These are phyloP conservation scores for Monosporozyma solicola DNA, from an alignment of 805 yeast genomes.

Conservation along the genomic window DNA sequence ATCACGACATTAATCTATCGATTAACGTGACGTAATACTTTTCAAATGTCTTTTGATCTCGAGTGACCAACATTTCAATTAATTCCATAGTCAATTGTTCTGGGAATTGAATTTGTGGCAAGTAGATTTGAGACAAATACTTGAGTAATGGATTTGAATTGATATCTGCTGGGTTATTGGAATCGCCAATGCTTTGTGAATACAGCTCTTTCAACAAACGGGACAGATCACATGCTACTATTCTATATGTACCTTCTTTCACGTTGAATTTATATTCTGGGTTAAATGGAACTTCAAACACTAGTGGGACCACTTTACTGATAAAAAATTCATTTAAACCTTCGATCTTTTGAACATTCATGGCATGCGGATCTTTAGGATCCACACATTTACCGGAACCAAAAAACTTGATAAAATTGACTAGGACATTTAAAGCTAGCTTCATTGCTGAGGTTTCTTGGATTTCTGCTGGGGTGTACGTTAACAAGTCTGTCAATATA, in stretches of 20 bases:
- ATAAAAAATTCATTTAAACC: constrained; percentile 66
- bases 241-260: constrained; percentile 71
- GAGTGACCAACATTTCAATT: constrained; percentile 45
- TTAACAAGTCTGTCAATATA: constrained; percentile 54
- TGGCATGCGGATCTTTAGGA: constrained; percentile 44
- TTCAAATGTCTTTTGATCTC: constrained; percentile 56
- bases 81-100: constrained; percentile 51
- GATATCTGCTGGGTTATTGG: constrained; percentile 13
- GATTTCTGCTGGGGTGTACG: constrained; percentile 48
- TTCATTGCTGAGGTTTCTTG: constrained; percentile 60
- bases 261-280: constrained; percentile 49
- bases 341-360: constrained; percentile 41
- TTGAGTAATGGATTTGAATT: constrained; percentile 27
- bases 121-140: constrained; percentile 44
- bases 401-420: constrained; percentile 51
- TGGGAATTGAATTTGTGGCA: constrained; percentile 51
- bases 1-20: constrained; percentile 11
- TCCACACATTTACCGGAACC: constrained; percentile 65
- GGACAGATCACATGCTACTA: constrained; percentile 67
- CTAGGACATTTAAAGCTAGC: constrained; percentile 58
- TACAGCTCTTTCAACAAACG: constrained; percentile 57
- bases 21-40: constrained; percentile 52
- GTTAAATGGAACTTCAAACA: constrained; percentile 75
- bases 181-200: constrained; percentile 18
- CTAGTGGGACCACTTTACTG: constrained; percentile 54